phyloP scores from a whole-genome alignment of 805 yeast genomes.

The Kodamaea lidongshanica region DNA sequence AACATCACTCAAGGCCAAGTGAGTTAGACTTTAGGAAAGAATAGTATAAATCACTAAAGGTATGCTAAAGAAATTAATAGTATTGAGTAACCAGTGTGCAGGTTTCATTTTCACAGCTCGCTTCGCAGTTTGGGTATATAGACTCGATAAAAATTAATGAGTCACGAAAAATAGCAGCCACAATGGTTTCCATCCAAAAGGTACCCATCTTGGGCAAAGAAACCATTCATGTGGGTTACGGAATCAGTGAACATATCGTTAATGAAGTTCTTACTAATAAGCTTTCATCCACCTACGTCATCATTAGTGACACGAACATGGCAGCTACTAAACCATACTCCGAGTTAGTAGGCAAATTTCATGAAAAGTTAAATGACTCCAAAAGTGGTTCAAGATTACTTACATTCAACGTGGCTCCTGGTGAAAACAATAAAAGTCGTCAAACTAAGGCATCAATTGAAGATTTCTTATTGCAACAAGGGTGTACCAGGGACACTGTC shows the following conservation, averaged over 20 bases:
- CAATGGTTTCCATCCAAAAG: conserved; percentile 31
- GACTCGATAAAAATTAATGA: too few relatives aligned
- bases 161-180: conserved; percentile 5
- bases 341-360: conserved; percentile 40
- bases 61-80: too few relatives aligned
- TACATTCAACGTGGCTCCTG: conserved; percentile 77
- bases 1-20: too few relatives aligned
- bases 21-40: too few relatives aligned
- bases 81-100: too few relatives aligned
- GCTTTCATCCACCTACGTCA: conserved; percentile 85
- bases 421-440: conserved; percentile 85
- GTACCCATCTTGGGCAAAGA: conserved; percentile 78
- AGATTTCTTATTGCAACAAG: conserved; percentile 72
- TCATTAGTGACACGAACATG: conserved; percentile 82
- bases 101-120: too few relatives aligned
- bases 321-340: conserved; percentile 57
- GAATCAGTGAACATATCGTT: conserved; percentile 69
- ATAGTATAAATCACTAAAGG: too few relatives aligned
- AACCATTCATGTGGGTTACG: conserved; percentile 84
- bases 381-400: conserved; percentile 61
- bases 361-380: conserved; percentile 22
- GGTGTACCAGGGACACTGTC: conserved; percentile 95
- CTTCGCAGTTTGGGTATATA: too few relatives aligned
- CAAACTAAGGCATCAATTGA: conserved; percentile 89
- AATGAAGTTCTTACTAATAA: conserved; percentile 53